A percentile compares a stretch with the other conserved stretches of the same genome.
phyloP scores from a whole-genome alignment of 2,329 filamentous ascomycete species.

The Plenodomus biglobosus region DNA sequence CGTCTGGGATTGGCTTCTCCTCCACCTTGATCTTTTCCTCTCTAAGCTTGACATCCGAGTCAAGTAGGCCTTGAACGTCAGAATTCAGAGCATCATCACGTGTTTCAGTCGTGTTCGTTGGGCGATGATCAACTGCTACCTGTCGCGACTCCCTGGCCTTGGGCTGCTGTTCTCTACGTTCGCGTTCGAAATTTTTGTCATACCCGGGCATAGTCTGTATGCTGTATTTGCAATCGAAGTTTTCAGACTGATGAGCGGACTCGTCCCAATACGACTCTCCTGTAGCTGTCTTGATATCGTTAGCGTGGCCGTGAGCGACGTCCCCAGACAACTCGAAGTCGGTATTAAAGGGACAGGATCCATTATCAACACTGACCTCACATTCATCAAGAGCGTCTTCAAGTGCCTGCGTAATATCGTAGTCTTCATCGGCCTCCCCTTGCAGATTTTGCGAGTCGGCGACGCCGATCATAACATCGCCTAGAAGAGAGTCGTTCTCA shows the following conservation, averaged over 20 bases:
- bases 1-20: conserved; percentile 17
- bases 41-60: background rate
- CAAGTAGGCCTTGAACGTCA: background rate
- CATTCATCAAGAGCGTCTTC: conserved; percentile 5
- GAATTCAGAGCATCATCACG: background rate
- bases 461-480: conserved; percentile 36
- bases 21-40: background rate
- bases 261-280: too few relatives aligned
- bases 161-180: background rate
- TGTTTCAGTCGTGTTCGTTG: background rate
- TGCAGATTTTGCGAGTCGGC: conserved; percentile 35
- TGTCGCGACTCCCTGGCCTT: background rate
- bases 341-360: conserved; percentile 3
- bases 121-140: background rate
- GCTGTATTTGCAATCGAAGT: too few relatives aligned
- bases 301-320: background rate
- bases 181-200: background rate
- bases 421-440: background rate
- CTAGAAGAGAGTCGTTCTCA: conserved; percentile 36
- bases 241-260: too few relatives aligned
- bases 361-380: conserved; percentile 5
- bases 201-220: too few relatives aligned
- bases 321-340: background rate
- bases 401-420: background rate
- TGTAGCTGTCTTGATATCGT: background rate